Percentiles rank a stretch among this genome's conserved stretches.
Conservation (phyloP, 139 green algal species). For the Choricystis sp. region DNA sequence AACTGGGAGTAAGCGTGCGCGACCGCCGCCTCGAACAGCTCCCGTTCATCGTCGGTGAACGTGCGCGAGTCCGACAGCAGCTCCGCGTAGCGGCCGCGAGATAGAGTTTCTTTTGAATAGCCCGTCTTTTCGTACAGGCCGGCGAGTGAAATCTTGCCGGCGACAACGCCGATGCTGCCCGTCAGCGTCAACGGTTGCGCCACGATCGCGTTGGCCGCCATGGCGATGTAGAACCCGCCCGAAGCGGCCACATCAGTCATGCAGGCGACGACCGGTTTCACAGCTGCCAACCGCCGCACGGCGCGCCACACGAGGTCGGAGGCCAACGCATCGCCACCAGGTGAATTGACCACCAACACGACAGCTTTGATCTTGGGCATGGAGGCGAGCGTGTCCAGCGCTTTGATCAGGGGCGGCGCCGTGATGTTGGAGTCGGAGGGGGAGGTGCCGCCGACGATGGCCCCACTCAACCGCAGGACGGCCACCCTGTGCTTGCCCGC, state of each 20-base stretch:
- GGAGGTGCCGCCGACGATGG: conserved; percentile 11
- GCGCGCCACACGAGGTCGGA: conserved; percentile 93
- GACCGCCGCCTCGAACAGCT: conserved; percentile 54
- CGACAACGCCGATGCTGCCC: conserved; percentile 71
- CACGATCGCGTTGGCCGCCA: conserved; percentile 57
- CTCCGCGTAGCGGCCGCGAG: conserved; percentile 49
- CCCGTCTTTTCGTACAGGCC: conserved; percentile 61
- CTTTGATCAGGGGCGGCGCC: conserved; percentile 26
- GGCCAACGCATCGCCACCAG: conserved; percentile 78
- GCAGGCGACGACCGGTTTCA: conserved; percentile 83
- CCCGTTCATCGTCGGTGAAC: conserved; percentile 66
- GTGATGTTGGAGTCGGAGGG: conserved; percentile 21
- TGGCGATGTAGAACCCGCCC: conserved; percentile 92
- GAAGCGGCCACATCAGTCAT: conserved; percentile 90
- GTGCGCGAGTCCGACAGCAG: conserved; percentile 21
- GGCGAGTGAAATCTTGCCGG: conserved; percentile 1
- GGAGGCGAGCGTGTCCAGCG: conserved; percentile 29
- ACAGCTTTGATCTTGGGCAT: conserved; percentile 46
- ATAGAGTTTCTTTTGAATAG: conserved; percentile 64
- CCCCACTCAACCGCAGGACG: conserved; percentile 39
- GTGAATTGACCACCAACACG: conserved; percentile 77
- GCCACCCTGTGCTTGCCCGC: conserved; percentile 56
- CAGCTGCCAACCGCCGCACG: conserved; percentile 24
- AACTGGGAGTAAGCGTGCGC: conserved; percentile 69
- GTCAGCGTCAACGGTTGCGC: conserved; percentile 83